These are phyloP conservation scores for Cystoderma amianthinum DNA, from an alignment of 768 basidiomycete species.

Conservation along the genomic window DNA sequence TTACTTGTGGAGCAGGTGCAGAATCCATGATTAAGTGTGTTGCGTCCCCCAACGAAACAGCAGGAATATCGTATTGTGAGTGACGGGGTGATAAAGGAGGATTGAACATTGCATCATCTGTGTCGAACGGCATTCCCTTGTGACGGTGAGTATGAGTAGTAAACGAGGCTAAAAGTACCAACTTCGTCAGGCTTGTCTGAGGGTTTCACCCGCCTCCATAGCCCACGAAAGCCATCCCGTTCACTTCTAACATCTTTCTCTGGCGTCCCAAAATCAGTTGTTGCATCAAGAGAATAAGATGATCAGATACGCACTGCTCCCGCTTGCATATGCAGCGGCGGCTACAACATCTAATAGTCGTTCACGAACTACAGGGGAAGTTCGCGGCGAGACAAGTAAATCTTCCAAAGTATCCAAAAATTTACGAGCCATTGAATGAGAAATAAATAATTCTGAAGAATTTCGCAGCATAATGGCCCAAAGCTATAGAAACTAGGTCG, in stretches of 20 bases:
- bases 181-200: slow-evolving; percentile 78
- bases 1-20: too few relatives aligned
- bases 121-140: slow-evolving; percentile 72
- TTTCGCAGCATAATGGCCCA: slow-evolving; percentile 92
- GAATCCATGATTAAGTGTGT: too few relatives aligned
- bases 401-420: slow-evolving; percentile 79
- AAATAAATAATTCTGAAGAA: slow-evolving; percentile 63
- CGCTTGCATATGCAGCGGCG: slow-evolving; percentile 69
- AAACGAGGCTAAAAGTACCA: slow-evolving; percentile 8
- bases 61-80: slow-evolving; percentile 29
- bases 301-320: slow-evolving; percentile 27
- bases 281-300: not conserved
- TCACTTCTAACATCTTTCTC: slow-evolving; percentile 16
- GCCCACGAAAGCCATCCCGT: slow-evolving; percentile 50
- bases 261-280: not conserved
- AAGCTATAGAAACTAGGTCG: slow-evolving; percentile 49
- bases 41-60: slow-evolving; percentile 28
- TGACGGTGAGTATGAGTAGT: not conserved
- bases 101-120: slow-evolving; percentile 74
- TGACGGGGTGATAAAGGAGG: slow-evolving; percentile 42
- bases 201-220: slow-evolving; percentile 81
- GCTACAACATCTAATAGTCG: slow-evolving; percentile 76
- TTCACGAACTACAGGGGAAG: slow-evolving; percentile 76
- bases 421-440: slow-evolving; percentile 65
- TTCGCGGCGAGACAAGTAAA: slow-evolving; percentile 50